Conservation (phyloP, 257 asterid genomes). For the Nicotiana undulata region DNA sequence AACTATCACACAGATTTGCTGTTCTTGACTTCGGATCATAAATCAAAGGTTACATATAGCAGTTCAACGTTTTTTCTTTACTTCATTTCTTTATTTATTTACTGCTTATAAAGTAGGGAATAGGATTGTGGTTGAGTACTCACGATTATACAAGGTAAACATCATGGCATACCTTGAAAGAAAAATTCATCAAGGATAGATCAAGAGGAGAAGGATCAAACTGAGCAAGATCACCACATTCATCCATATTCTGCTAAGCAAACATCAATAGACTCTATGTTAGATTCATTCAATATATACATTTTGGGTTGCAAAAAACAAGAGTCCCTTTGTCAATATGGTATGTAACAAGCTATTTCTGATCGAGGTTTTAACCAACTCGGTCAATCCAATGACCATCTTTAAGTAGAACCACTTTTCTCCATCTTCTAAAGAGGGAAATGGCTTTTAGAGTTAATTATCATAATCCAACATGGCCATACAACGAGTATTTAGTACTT, state of each 20-base stretch:
- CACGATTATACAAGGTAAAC: neutral
- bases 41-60: neutral
- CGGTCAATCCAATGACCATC: neutral
- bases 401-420: neutral
- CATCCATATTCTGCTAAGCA: constrained; percentile 64
- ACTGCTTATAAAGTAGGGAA: neutral
- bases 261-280: constrained; percentile 12
- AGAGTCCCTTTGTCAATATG: neutral
- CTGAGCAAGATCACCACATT: constrained; percentile 73
- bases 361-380: neutral
- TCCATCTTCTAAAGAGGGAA: neutral
- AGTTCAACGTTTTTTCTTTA: neutral
- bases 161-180: constrained; percentile 62
- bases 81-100: neutral
- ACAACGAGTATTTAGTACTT: neutral
- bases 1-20: neutral
- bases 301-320: too few species aligned
- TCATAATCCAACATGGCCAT: neutral
- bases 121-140: neutral
- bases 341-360: neutral
- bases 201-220: constrained; percentile 67
- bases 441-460: neutral
- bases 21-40: neutral
- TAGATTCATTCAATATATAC: neutral
- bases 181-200: constrained; percentile 76